Base-by-base conservation (phyloP, 228 moss, liverwort and hornwort species). In the Sphagnum fallax region DNA sequence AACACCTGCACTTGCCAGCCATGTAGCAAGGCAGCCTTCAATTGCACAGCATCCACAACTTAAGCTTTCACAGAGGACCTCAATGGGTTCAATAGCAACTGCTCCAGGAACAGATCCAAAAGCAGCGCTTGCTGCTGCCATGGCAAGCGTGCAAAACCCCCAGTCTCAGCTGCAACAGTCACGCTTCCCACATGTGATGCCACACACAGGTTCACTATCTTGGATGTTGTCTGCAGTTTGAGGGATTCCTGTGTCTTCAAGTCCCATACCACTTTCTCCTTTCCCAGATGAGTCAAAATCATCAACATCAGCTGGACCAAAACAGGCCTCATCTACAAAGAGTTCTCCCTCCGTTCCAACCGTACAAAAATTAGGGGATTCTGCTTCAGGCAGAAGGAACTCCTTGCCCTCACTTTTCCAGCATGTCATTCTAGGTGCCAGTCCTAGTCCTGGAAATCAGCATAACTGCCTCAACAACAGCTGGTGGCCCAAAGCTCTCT, bases 51-150 rank as follows among this genome's bases (percentile, higher is more conserved):
- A 69, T 65, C 52, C 72, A 61, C 72, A 65, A 68, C 51, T 75
- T 61, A 86, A 82, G 50, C 70, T 32, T 58, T 66, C 8, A 1
- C 77, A 15, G 64, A 72, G 76, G 57, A 48, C 75, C 49, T 67
- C 69, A 10, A 8, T 69, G 49, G 75, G 75, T 47, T 68, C 60
- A 14, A 51, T 75, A n/a, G 65, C 57, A 6, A 10, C 76, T 12
- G 73, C 73, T 61, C 73, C 79, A 12, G 75, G 75, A 0, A 67
- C 77, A 61, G 63, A 73, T 49, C 57, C 73, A 58, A 82, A 86
- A 72, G 77, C 68, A 10, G 77, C 78, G 66, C 79, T 86, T 52
- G 82, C 79, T 60, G 82, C 82, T 62, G 82, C 82, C 53, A 80
- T 86, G 77, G 78, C 86, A 63, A 86, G 80, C 2, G 55, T 55